Evolutionary conservation across 345 rosid genomes (phyloP).

Genomic region (Pugionium dolabratum): DNA sequence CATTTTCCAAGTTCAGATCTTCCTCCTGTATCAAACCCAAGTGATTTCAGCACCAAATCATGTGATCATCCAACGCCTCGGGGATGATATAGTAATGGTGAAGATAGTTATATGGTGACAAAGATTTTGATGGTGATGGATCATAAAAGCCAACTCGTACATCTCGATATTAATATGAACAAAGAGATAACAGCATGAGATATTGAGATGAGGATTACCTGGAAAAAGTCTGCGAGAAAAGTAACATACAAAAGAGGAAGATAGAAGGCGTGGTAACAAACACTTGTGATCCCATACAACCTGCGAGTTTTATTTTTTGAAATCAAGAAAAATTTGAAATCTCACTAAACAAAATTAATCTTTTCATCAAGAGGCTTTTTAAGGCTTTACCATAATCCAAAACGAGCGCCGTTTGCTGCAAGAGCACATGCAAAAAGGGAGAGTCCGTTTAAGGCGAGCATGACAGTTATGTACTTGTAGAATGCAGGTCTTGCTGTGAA

Average conservation of each 20-base stretch:
- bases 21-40: slow-evolving; percentile 62
- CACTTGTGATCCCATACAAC: slow-evolving; percentile 67
- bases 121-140: not conserved
- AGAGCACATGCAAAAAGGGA: slow-evolving; percentile 71
- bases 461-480: slow-evolving; percentile 72
- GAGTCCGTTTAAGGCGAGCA: slow-evolving; percentile 73
- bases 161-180: too few relatives aligned
- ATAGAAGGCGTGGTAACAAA: slow-evolving; percentile 87
- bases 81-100: not conserved
- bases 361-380: not conserved
- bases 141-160: not conserved
- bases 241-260: slow-evolving; percentile 79
- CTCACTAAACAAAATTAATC: not conserved
- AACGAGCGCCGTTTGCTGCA: slow-evolving; percentile 63
- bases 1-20: slow-evolving; percentile 80
- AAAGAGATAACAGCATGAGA: not conserved
- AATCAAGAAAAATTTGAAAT: slow-evolving; percentile 7
- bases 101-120: not conserved
- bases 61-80: slow-evolving; percentile 9
- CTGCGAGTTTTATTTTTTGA: slow-evolving; percentile 44
- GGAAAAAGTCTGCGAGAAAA: slow-evolving; percentile 91
- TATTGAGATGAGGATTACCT: slow-evolving; percentile 46
- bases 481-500: slow-evolving; percentile 90
- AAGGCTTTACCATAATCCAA: slow-evolving; percentile 74
- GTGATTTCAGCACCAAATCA: slow-evolving; percentile 21